Conservation (phyloP, 345 rosid species). For the Populus deltoides region DNA sequence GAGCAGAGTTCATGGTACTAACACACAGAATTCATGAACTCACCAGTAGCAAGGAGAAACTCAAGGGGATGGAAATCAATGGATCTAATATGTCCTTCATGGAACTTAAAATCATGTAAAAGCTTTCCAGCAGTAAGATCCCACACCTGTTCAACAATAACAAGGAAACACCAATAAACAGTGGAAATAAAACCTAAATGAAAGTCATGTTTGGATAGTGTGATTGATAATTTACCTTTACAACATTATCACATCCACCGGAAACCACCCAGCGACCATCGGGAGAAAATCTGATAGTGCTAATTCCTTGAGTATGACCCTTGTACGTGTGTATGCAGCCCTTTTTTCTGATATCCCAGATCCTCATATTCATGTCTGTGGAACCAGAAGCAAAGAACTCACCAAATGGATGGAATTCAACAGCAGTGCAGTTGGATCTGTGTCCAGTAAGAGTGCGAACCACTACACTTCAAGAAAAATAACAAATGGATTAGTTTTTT, state of each 20-base stretch:
- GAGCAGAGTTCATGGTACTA: constrained; percentile 1
- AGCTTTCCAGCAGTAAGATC: constrained; percentile 99
- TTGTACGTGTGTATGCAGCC: constrained; percentile 94
- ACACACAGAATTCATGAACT: constrained; percentile 17
- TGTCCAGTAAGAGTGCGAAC: constrained; percentile 97
- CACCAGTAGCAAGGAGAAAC: constrained; percentile 94
- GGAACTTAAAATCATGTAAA: constrained; percentile 90
- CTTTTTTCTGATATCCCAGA: constrained; percentile 96
- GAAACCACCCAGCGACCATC: constrained; percentile 99
- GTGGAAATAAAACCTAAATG: not conserved
- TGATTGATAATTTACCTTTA: constrained; percentile 56
- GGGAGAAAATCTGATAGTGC: constrained; percentile 82
- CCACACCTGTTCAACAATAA: constrained; percentile 52
- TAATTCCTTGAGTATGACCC: constrained; percentile 80
- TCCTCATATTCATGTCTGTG: constrained; percentile 63
- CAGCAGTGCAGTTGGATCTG: constrained; percentile 81
- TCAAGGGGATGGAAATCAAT: constrained; percentile 96
- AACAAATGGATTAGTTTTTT: constrained; percentile 39
- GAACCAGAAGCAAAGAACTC: constrained; percentile 98
- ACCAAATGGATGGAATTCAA: constrained; percentile 97
- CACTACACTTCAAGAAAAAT: constrained; percentile 94
- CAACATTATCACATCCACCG: constrained; percentile 89
- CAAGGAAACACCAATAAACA: not conserved
- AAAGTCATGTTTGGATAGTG: not conserved
- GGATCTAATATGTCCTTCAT: constrained; percentile 78